Base-by-base conservation (phyloP, 2,329 filamentous ascomycete genomes). In the Penicillium sp. region DNA sequence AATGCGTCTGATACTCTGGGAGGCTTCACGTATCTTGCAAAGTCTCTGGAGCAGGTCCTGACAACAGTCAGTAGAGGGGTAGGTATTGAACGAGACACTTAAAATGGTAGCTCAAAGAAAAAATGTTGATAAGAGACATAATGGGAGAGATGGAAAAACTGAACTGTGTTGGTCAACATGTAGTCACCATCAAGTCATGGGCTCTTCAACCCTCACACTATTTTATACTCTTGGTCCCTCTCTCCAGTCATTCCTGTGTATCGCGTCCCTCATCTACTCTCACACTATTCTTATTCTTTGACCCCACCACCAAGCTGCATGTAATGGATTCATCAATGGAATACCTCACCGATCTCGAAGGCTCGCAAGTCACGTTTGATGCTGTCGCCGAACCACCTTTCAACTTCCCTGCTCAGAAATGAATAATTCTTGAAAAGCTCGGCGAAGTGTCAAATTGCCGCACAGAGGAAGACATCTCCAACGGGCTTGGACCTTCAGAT, bases 391-490 rank as follows among this genome's bases (percentile, higher is more conserved):
- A 45, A 27, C 35, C 43, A 39, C 43, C 43, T 5, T 46, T 39
- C 19, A 39, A 39, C 43, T 46, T 46, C 28, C 43, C 43, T n/a
- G 43, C 43, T 28, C 28, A 46, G 35, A 46, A 22, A 39, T 46
- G 35, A 35, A 46, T 46, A 34, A 46, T 39, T 39, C 43, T 40
- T 29, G 36, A 46, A 36, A 46, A 40, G 14, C 44, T 46, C 44
- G 14, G 18, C 2, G 44, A 46, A 40, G 36, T 28, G 1, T 19
- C 36, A 4, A 46, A 40, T 46, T 14, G 36, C 36, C 19, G 39
- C 8, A 46, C 44, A 28, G 34, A 35, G 22, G 36, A 40, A 40
- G 44, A 40, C 12, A 46, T 40, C 12, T 11, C n/a, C 19, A 29
- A 19, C 14, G 36, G 40, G 22, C 19, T 46, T 22, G 44, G 29